These are phyloP conservation scores for Trifolium pratense DNA, from an alignment of 306 rosid species.

Conservation along the genomic window DNA sequence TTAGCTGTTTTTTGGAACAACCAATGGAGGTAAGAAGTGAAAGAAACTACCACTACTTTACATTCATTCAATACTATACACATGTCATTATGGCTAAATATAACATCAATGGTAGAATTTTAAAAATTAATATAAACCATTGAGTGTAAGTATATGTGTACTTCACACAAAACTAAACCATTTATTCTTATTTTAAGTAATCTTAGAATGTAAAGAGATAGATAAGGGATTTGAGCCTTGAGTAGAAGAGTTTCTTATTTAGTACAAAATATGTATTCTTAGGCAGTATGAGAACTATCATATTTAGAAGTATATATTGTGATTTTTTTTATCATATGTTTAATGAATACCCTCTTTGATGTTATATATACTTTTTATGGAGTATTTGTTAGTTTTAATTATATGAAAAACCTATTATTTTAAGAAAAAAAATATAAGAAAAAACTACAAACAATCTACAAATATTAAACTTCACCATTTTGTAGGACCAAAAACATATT, in stretches of 20 bases:
- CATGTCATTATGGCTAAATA: slow-evolving; percentile 17
- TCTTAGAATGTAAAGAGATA: slow-evolving; percentile 13
- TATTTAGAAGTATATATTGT: background rate
- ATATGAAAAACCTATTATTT: too few relatives aligned
- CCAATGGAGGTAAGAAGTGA: slow-evolving; percentile 37
- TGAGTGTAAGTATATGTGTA: background rate
- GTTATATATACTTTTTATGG: too few relatives aligned
- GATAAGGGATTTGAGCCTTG: background rate
- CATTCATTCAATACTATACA: slow-evolving; percentile 27
- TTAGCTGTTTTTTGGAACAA: slow-evolving; percentile 32
- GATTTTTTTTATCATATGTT: too few relatives aligned
- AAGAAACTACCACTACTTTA: slow-evolving; percentile 32
- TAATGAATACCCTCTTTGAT: too few relatives aligned
- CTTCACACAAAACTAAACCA: background rate
- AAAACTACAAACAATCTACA: too few relatives aligned
- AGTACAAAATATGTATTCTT: too few relatives aligned
- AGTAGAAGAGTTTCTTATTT: background rate
- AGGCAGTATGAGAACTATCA: background rate
- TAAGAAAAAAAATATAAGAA: too few relatives aligned
- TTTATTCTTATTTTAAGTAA: slow-evolving; percentile 6
- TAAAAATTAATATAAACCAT: background rate
- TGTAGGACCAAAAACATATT: too few relatives aligned
- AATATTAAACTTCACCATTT: too few relatives aligned
- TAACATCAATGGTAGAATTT: slow-evolving; percentile 5
- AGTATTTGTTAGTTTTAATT: too few relatives aligned